Percentiles rank a stretch among this genome's conserved stretches.
Evolutionary conservation across 2,329 filamentous ascomycete species (phyloP).

Genomic region (Pezicula radicicola): DNA sequence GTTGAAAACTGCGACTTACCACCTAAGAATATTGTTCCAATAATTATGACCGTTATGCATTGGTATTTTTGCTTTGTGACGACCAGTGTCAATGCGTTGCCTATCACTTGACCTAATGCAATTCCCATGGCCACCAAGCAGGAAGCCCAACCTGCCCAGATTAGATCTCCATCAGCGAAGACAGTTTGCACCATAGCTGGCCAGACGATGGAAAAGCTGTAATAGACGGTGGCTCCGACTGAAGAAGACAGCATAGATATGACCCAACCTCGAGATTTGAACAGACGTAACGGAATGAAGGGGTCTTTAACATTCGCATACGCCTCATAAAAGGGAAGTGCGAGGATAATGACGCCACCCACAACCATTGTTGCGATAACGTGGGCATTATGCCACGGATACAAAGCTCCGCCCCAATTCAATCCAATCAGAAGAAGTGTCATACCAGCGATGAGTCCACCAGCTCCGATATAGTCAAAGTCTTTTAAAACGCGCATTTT

Average conservation of each 20-base stretch:
- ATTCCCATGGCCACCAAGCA: too few species aligned
- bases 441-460: constrained; percentile 26
- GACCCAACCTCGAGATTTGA: not conserved
- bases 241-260: not conserved
- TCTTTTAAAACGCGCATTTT: constrained; percentile 21
- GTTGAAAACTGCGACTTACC: too few species aligned
- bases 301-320: constrained; percentile 28
- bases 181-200: too few species aligned
- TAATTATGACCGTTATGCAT: too few species aligned
- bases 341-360: constrained; percentile 17
- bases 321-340: constrained; percentile 25
- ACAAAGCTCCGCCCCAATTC: constrained; percentile 28
- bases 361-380: constrained; percentile 28
- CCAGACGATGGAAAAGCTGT: too few species aligned
- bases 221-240: too few species aligned
- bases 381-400: constrained; percentile 28
- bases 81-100: too few species aligned
- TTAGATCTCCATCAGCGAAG: too few species aligned
- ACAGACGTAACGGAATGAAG: constrained; percentile 31
- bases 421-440: constrained; percentile 28
- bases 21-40: too few species aligned
- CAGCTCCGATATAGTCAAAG: constrained; percentile 29
- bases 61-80: too few species aligned
- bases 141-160: too few species aligned
- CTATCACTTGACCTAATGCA: too few species aligned